These are phyloP conservation scores for Vanrija humicola DNA, from an alignment of 1,284 basidiomycete genomes.

Conservation along the genomic window DNA sequence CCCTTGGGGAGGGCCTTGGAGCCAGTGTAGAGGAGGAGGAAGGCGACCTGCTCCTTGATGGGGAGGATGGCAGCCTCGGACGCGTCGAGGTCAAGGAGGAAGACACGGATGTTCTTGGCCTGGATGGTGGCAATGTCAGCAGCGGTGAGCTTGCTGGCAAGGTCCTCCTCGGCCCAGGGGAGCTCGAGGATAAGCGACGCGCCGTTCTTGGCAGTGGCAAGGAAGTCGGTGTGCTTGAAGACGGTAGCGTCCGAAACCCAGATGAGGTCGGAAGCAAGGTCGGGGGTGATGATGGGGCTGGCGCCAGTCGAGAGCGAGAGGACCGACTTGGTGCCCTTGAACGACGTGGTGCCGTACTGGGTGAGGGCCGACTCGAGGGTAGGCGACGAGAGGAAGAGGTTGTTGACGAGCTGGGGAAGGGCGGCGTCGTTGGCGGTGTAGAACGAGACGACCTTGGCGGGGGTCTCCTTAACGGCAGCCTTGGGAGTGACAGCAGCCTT, in stretches of 20 bases:
- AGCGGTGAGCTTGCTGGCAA: constrained; percentile 44
- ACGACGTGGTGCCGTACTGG: constrained; percentile 43
- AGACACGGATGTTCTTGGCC: constrained; percentile 47
- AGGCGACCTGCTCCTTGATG: constrained; percentile 47
- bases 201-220: constrained; percentile 37
- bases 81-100: constrained; percentile 44
- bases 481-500: constrained; percentile 35
- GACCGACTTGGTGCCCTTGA: constrained; percentile 47
- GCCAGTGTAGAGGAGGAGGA: constrained; percentile 50
- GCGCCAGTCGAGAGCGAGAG: constrained; percentile 33
- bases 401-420: constrained; percentile 44
- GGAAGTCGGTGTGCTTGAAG: constrained; percentile 44
- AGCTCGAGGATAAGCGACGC: constrained; percentile 48
- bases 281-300: constrained; percentile 17
- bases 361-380: constrained; percentile 40
- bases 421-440: constrained; percentile 46
- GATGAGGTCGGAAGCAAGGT: constrained; percentile 37
- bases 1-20: constrained; percentile 35
- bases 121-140: constrained; percentile 45
- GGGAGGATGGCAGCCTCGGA: constrained; percentile 29
- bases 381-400: constrained; percentile 49
- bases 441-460: constrained; percentile 49
- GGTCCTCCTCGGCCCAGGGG: constrained; percentile 48
- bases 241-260: constrained; percentile 49
- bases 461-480: constrained; percentile 15